Conservation (phyloP, 1,284 basidiomycete genomes). For the Malassezia pachydermatis region DNA sequence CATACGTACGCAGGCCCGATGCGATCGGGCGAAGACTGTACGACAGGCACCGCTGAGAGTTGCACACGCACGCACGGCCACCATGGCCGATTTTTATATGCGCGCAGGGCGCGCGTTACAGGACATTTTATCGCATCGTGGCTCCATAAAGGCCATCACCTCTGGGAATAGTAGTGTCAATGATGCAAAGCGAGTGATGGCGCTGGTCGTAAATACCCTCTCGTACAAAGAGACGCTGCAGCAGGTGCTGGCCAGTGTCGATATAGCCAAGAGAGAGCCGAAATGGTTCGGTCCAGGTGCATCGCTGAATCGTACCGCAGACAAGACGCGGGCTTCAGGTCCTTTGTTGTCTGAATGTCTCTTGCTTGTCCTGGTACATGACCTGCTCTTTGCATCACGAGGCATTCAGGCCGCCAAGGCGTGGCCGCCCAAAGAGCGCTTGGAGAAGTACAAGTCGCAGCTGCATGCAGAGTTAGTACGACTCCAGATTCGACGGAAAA, state of each 20-base stretch:
- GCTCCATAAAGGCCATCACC: constrained; percentile 34
- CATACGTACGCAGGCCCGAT: too few species aligned
- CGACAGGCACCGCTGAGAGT: too few species aligned
- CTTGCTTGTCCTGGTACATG: constrained; percentile 37
- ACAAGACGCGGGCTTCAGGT: not conserved
- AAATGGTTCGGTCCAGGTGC: constrained; percentile 18
- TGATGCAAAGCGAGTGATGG: constrained; percentile 33
- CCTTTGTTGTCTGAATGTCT: constrained; percentile 18
- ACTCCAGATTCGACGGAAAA: constrained; percentile 58
- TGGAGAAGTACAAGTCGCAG: constrained; percentile 68
- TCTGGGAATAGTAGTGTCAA: constrained; percentile 11
- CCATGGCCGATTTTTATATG: constrained; percentile 42
- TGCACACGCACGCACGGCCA: not conserved
- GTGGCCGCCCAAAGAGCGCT: constrained; percentile 32
- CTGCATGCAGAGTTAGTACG: constrained; percentile 72
- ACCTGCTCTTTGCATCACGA: constrained; percentile 31
- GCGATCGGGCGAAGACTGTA: too few species aligned
- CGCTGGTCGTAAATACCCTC: constrained; percentile 32
- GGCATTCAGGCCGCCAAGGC: constrained; percentile 33
- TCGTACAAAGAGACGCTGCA: constrained; percentile 25
- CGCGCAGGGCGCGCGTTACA: constrained; percentile 29
- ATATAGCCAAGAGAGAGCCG: constrained; percentile 21
- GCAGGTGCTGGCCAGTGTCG: constrained; percentile 19
- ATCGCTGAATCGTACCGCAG: not conserved
- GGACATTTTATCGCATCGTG: constrained; percentile 25